Conservation (phyloP, 768 basidiomycete species). For the Amanita rubescens region DNA sequence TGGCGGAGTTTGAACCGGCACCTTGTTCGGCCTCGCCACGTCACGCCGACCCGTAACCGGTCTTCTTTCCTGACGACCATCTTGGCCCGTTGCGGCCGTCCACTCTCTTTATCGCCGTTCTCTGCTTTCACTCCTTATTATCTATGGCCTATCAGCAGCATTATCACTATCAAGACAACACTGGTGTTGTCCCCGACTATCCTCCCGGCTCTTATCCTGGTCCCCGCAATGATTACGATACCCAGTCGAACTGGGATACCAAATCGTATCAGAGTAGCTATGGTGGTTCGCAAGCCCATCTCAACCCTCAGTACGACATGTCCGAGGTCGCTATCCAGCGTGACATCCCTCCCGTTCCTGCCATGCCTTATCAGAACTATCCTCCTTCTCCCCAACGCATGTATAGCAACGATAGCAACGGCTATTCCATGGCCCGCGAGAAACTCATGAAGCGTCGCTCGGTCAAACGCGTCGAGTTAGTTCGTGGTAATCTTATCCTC, state of each 20-base stretch:
- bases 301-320: conserved; percentile 55
- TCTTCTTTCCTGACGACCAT: not conserved
- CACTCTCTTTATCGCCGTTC: conserved; percentile 14
- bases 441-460: conserved; percentile 80
- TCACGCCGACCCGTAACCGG: not conserved
- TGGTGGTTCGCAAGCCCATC: conserved; percentile 65
- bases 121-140: not conserved
- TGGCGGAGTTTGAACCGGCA: conserved; percentile 40
- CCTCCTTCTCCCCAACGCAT: conserved; percentile 49
- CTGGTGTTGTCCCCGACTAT: conserved; percentile 28
- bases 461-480: conserved; percentile 70
- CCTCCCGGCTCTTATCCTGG: conserved; percentile 19
- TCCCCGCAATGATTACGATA: conserved; percentile 38
- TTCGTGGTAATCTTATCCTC: conserved; percentile 78
- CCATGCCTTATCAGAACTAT: conserved; percentile 50
- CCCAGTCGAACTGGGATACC: conserved; percentile 34
- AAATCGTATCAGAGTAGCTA: conserved; percentile 58
- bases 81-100: conserved; percentile 15
- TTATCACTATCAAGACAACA: conserved; percentile 36
- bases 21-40: not conserved
- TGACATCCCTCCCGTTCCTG: conserved; percentile 45
- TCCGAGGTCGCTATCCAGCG: conserved; percentile 32
- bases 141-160: conserved; percentile 51
- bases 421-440: conserved; percentile 64
- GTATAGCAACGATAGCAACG: conserved; percentile 36